phyloP scores from a whole-genome alignment of 257 asterid species.

The Solanum medicagineum region DNA sequence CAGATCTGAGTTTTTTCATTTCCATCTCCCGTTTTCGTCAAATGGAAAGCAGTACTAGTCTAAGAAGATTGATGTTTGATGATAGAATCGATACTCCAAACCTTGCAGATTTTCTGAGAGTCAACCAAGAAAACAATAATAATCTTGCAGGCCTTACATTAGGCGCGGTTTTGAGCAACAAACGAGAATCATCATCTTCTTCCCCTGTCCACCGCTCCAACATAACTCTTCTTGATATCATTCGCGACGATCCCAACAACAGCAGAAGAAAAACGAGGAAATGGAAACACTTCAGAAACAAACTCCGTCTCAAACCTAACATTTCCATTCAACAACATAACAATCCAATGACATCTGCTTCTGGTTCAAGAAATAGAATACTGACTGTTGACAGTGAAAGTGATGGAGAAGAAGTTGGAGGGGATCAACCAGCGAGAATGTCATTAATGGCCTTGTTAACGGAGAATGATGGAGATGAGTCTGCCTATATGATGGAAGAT shows the following conservation, averaged over 20 bases:
- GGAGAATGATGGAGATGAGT: conserved; percentile 44
- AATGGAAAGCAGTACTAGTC: not conserved
- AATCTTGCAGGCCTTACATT: conserved; percentile 3
- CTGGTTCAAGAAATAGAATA: not conserved
- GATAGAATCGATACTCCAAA: conserved; percentile 8
- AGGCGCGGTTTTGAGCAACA: conserved; percentile 3
- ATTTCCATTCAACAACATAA: conserved; percentile 21
- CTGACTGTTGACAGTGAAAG: not conserved
- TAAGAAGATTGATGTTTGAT: not conserved
- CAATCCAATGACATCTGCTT: conserved; percentile 4
- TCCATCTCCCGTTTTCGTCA: not conserved
- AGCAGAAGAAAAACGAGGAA: conserved; percentile 14
- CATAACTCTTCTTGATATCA: conserved; percentile 50
- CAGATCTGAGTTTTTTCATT: not conserved
- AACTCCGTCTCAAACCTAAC: conserved; percentile 35
- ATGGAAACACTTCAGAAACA: conserved; percentile 52
- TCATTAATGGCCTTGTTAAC: conserved; percentile 71
- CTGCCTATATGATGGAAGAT: conserved; percentile 35
- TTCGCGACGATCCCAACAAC: conserved; percentile 48
- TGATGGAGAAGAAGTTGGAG: not conserved
- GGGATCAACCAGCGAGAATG: conserved; percentile 15
- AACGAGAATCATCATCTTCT: not conserved
- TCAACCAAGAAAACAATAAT: not conserved
- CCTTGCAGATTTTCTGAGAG: conserved; percentile 14
- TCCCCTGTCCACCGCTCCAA: conserved; percentile 7